Evolutionary conservation across 108 stramenopile genomes (phyloP), one percentile per base, ranked within the genome.

Genomic region (Asterionellopsis glacialis): DNA sequence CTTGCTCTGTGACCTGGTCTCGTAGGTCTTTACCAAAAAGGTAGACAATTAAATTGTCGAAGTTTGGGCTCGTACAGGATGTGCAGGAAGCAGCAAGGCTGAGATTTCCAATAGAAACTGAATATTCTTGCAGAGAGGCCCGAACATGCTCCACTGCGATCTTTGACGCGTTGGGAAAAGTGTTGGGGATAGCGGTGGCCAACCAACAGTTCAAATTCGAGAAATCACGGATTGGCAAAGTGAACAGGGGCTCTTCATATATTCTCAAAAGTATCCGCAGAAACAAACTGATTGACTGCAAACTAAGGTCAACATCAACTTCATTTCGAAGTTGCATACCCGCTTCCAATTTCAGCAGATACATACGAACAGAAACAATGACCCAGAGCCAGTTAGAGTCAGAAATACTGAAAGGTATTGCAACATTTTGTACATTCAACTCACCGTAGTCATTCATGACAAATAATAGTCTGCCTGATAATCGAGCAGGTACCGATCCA

Each of bases 121-220:
- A 56, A 26, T 69, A 59, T 15, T 66, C 62, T 11, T 40, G 59
- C 16, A 62, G 49, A 25, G 26, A 60, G 11, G 53, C 23, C 40
- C 75, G 60, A 38, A 85, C 56, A 6, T 86, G 73, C 0, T 58
- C 41, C 9, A 84, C 82, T 4, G 75, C 69, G 38, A 45, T 67
- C 19, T 53, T 53, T 53, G 52, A 22, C 15, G 52, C 12, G 52
- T 53, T 25, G 1, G 21, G 19, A 14, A 38, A 68, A 68, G 39
- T 55, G 66, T 13, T 64, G 7, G 21, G 23, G 24, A 53, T 53
- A 23, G 52, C 33, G 7, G 81, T 83, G 21, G 85, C 61, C 16
- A 83, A 48, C 85, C 82, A 83, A 45, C 85, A 87, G 21, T 77
- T 41, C n/a, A 70, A 16, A 59, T 87, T 63, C 25, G 55, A 41